These are phyloP conservation scores for Phoenix roebelenii DNA, from an alignment of 176 grass and related monocot genomes.

Conservation along the genomic window DNA sequence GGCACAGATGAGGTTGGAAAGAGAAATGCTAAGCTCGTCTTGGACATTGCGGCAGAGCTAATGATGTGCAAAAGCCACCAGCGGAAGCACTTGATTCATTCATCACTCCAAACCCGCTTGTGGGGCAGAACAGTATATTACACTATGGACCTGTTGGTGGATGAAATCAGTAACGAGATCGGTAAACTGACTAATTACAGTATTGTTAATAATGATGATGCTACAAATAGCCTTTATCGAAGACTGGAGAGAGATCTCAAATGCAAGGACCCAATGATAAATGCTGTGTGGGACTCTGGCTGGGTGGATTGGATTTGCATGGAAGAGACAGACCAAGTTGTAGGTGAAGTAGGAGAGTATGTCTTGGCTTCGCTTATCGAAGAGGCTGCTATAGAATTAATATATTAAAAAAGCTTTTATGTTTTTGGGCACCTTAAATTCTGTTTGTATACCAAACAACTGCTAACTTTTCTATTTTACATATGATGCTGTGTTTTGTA, in stretches of 20 bases:
- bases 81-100: constrained; percentile 16
- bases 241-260: constrained; percentile 71
- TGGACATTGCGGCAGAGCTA: constrained; percentile 45
- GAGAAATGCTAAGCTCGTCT: constrained; percentile 23
- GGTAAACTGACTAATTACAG: constrained; percentile 31
- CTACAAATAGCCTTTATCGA: constrained; percentile 29
- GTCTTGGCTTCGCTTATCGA: constrained; percentile 43
- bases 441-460: no score
- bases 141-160: constrained; percentile 40
- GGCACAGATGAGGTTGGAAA: constrained; percentile 6
- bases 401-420: not conserved
- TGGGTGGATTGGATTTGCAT: constrained; percentile 51
- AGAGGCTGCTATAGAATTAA: constrained; percentile 37
- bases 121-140: constrained; percentile 17
- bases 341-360: constrained; percentile 29
- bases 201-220: not conserved
- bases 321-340: constrained; percentile 49
- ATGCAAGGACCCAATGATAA: constrained; percentile 31
- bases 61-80: constrained; percentile 33
- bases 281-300: constrained; percentile 48
- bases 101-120: constrained; percentile 9
- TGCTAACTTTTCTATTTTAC: no score
- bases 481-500: no score
- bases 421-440: no score
- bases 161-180: constrained; percentile 25